Base-by-base conservation (phyloP, 139 green algal genomes). In the Chlamydomonas schloesseri region DNA sequence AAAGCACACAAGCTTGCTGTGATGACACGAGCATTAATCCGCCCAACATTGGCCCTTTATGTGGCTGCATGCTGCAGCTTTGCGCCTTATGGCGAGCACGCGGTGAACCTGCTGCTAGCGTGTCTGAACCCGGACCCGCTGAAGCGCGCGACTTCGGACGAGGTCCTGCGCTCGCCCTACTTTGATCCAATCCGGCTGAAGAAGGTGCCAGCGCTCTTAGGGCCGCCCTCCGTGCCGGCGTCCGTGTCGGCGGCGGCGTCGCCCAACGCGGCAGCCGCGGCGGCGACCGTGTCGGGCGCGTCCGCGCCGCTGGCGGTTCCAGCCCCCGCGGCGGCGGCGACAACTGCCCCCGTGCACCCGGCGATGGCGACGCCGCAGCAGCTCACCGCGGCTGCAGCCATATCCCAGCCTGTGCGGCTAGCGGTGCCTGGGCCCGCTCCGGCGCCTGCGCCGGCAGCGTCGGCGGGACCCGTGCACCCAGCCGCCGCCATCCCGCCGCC, bases 121-220 rank as follows among this genome's bases (percentile, higher is more conserved):
- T 87, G 69, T 20, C 55, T 87, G 23, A 87, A 87, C 70, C 81
- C 81, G 9, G 81, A 87, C 36, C 81, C 81, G 50, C 69, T 87
- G 2, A 87, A 87, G 70, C 81, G 81, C 6, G 81, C 81, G 46
- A 87, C 81, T 15, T 55, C 81, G 6, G 81, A 87, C 53, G 81
- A 87, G 53, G 69, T 87, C 3, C n/a, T 87, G 29, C 81, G 68
- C 28, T 46, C 67, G 33, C 34, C 55, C 3, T 87, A 87, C 53
- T 87, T 87, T 13, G 81, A 78, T 26, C 81, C 81, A 1, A 71
- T 80, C 36, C 50, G 67, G 4, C 33, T 29, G 50, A 77, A 86
- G 53, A 70, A 71, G 33, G 50, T 86, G 14, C 68, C 81, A 0
- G 71, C 81, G 31, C 53, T 87, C 18, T 50, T 28, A 0, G 81